Base-by-base conservation (phyloP, 768 basidiomycete species). In the Nidula microcarpa region DNA sequence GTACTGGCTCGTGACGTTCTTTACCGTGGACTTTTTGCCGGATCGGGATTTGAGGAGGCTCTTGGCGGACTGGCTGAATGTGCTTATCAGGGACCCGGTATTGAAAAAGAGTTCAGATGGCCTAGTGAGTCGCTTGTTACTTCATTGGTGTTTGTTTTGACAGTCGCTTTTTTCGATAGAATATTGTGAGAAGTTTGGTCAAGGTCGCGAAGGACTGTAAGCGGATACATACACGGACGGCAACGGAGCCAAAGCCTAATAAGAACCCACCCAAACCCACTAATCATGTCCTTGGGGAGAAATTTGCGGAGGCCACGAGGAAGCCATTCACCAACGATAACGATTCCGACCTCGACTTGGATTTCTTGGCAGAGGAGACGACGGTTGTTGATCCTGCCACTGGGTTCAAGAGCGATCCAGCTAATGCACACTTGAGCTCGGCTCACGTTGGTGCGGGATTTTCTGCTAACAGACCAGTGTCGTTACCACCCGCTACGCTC, bases 1-100 rank as follows among this genome's bases (percentile, higher is more conserved):
- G 43, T 92, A 92, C 63, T 97, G 94, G 94, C 66, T 96, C 44
- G 71, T 92, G 62, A 93, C 91, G 6, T 95, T 95, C 67, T 96
- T 95, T 67, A 79, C 79, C 48, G 87, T 91, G 57, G 94, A 97
- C 65, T 96, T 95, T 62, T 69, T 93, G 54, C 85, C 89, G 43
- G 86, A 90, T 68, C 80, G 84, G 54, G 89, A 89, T 60, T 68
- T 96, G 62, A 77, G 94, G 59, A 64, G 85, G 30, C 65, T 87
- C 43, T 74, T 94, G 46, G 82, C 91, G 14, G 77, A 79, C 46
- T 95, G 91, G 91, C 62, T 96, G 53, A 97, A 96, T 66, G 71
- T 80, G n/a, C 68, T 92, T 53, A 74, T 82, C 39, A 76, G 77
- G 53, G 89, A 92, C 70, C 85, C 86, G n/a, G 76, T 84, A 47